Evolutionary conservation across 202 grass and related monocot genomes (phyloP).

Genomic region (Cymbopogon flexuosus): DNA sequence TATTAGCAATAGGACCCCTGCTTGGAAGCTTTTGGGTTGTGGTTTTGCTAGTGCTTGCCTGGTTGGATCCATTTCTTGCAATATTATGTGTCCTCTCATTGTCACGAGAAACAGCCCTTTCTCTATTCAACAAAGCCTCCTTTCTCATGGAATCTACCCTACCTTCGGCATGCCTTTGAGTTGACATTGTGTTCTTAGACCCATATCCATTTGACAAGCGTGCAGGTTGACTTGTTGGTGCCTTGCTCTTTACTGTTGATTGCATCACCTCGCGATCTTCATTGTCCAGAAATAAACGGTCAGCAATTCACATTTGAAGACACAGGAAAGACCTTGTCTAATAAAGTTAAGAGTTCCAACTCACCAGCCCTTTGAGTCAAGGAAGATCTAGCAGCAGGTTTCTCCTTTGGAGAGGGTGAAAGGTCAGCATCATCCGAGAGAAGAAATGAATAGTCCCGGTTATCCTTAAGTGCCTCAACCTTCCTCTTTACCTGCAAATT

Average conservation of each 20-base stretch:
- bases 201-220: conserved; percentile 39
- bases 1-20: conserved; percentile 35
- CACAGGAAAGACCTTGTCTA: neutral
- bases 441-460: conserved; percentile 87
- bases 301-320: conserved; percentile 17
- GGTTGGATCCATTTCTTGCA: conserved; percentile 41
- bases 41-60: conserved; percentile 33
- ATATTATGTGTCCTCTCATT: conserved; percentile 34
- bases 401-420: conserved; percentile 46
- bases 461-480: conserved; percentile 82
- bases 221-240: conserved; percentile 30
- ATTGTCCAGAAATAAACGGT: conserved; percentile 26
- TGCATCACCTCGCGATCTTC: conserved; percentile 32
- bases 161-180: conserved; percentile 32
- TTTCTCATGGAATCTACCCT: conserved; percentile 42
- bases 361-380: conserved; percentile 43
- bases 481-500: conserved; percentile 76
- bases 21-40: conserved; percentile 42
- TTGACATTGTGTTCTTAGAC: conserved; percentile 38
- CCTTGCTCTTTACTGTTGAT: conserved; percentile 43
- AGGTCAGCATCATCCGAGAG: conserved; percentile 80
- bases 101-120: conserved; percentile 32
- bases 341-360: conserved; percentile 21
- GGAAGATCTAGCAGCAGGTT: conserved; percentile 33
- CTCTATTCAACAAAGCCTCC: conserved; percentile 26